phyloP scores from a whole-genome alignment of 768 basidiomycete species.

The Multifurca ochricompacta region DNA sequence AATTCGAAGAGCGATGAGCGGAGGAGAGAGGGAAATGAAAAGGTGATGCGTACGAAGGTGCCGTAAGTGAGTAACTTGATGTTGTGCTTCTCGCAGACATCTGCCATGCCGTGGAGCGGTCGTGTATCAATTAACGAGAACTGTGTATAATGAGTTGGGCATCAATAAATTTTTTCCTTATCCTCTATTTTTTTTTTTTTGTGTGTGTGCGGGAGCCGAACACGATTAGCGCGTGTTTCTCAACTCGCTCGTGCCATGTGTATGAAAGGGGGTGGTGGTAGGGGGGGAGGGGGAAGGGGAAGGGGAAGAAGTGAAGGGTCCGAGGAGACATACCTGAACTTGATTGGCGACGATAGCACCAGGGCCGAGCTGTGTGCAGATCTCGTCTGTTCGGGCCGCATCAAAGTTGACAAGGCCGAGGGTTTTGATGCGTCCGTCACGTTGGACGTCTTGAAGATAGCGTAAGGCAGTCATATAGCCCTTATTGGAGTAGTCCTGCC shows the following conservation, averaged over 20 bases:
- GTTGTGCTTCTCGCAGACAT: constrained; percentile 64
- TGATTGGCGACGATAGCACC: constrained; percentile 75
- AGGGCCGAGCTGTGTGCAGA: constrained; percentile 65
- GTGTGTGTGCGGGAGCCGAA: background rate
- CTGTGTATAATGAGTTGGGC: constrained; percentile 30
- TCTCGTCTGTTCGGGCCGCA: constrained; percentile 64
- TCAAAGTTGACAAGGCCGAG: constrained; percentile 83
- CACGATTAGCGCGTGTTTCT: no score
- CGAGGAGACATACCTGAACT: constrained; percentile 50
- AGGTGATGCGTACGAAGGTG: constrained; percentile 48
- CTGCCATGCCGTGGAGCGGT: constrained; percentile 67
- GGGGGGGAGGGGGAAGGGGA: background rate
- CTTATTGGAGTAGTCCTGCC: constrained; percentile 58
- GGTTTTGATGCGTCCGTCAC: constrained; percentile 50
- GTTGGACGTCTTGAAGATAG: constrained; percentile 51
- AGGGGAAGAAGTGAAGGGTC: background rate
- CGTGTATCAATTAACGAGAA: constrained; percentile 78
- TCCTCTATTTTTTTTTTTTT: background rate
- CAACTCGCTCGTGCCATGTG: no score
- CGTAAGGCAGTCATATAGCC: constrained; percentile 42
- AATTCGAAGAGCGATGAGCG: constrained; percentile 8
- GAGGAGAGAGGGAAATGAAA: constrained; percentile 1
- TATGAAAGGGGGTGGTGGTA: background rate
- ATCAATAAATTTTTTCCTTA: background rate
- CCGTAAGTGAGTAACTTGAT: constrained; percentile 78